Percentiles rank a stretch among this genome's conserved stretches.
Evolutionary conservation across 23 red algal genomes (phyloP).

Genomic region (Gracilariopsis chorda): DNA sequence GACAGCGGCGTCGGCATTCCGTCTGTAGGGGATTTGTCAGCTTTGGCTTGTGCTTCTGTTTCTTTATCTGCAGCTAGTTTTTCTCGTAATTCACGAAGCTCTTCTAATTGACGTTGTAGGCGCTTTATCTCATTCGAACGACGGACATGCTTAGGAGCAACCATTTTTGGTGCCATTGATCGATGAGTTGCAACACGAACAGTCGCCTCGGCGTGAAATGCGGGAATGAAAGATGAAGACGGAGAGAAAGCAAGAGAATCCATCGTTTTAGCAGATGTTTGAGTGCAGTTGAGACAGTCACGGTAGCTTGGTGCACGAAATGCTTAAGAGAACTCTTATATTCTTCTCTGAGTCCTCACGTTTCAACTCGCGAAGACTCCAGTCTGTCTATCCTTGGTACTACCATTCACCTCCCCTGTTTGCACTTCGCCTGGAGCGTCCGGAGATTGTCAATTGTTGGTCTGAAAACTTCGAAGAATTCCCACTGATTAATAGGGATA

Average conservation of each 20-base stretch:
- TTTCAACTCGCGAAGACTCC: too few species aligned
- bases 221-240: background rate
- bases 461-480: too few species aligned
- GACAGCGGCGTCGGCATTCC: too few species aligned
- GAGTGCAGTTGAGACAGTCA: too few species aligned
- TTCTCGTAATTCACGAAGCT: constrained; percentile 44
- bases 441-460: too few species aligned
- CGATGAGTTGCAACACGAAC: background rate
- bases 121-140: constrained; percentile 47
- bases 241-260: background rate
- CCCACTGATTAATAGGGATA: too few species aligned
- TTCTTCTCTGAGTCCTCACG: too few species aligned
- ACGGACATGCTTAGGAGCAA: constrained; percentile 18
- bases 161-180: background rate
- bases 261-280: background rate
- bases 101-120: constrained; percentile 33
- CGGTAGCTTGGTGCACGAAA: too few species aligned
- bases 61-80: background rate
- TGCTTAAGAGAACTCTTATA: too few species aligned
- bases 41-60: background rate
- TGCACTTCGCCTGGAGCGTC: too few species aligned
- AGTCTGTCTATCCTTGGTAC: too few species aligned
- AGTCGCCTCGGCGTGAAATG: background rate
- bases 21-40: background rate
- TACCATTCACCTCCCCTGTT: too few species aligned